Conservation (phyloP, 23 red algal genomes). For the Cyanidium caldarium region DNA sequence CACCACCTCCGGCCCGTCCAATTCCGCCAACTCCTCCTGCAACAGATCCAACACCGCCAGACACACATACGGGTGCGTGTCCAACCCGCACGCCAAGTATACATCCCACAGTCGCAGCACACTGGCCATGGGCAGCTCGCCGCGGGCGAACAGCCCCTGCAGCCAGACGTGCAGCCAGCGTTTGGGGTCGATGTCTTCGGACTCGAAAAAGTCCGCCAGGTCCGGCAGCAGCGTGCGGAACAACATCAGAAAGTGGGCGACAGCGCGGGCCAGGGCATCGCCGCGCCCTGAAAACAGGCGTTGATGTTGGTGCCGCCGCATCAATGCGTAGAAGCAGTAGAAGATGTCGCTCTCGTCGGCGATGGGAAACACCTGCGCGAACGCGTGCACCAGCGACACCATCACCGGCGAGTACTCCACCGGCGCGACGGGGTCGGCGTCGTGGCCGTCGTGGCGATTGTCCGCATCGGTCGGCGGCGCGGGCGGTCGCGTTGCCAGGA, state of each 20-base stretch:
- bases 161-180: conserved; percentile 61
- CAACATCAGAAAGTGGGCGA: conserved; percentile 42
- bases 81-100: conserved; percentile 41
- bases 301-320: conserved; percentile 23
- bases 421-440: conserved; percentile 4
- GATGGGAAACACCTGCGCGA: conserved; percentile 35
- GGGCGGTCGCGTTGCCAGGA: no score
- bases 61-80: conserved; percentile 75
- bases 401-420: conserved; percentile 25
- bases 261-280: conserved; percentile 24
- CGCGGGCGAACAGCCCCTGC: conserved; percentile 32
- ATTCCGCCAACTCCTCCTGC: conserved; percentile 57
- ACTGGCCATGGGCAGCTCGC: conserved; percentile 27
- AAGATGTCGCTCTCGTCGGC: conserved; percentile 40
- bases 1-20: conserved; percentile 68
- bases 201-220: conserved; percentile 59
- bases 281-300: conserved; percentile 14
- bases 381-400: conserved; percentile 49
- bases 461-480: no score
- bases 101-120: conserved; percentile 74
- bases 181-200: conserved; percentile 53
- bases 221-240: conserved; percentile 45
- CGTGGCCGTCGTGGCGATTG: no score
- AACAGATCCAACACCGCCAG: conserved; percentile 60
- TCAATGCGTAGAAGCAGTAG: conserved; percentile 39